These are phyloP conservation scores for Kickxella alabastrina DNA, from an alignment of 192 early-diverging fungal species.

Conservation along the genomic window DNA sequence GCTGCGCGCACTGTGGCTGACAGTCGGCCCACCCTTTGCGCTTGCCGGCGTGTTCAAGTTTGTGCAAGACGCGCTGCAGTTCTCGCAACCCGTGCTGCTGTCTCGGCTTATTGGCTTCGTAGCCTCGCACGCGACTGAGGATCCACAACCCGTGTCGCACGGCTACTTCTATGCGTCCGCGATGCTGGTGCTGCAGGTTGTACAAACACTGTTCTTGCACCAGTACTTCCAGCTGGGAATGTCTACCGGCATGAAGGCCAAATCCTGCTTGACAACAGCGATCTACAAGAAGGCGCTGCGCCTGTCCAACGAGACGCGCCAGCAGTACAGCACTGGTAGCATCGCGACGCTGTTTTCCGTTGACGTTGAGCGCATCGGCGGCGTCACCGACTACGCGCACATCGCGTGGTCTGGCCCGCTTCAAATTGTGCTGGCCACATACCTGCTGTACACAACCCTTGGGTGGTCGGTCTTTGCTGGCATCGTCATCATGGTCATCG, in stretches of 20 bases:
- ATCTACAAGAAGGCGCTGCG: constrained; percentile 83
- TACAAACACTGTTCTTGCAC: constrained; percentile 78
- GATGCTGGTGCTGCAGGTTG: constrained; percentile 72
- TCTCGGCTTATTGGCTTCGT: constrained; percentile 65
- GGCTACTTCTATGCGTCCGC: constrained; percentile 76
- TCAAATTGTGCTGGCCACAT: constrained; percentile 72
- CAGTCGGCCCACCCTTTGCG: constrained; percentile 64
- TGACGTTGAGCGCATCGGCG: constrained; percentile 61
- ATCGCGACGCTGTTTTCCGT: constrained; percentile 67
- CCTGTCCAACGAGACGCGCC: constrained; percentile 75
- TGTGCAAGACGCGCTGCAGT: constrained; percentile 68
- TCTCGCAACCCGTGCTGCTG: constrained; percentile 78
- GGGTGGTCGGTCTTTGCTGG: constrained; percentile 82
- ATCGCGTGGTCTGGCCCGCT: constrained; percentile 72
- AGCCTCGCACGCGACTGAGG: constrained; percentile 18
- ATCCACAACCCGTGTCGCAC: constrained; percentile 60
- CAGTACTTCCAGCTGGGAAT: constrained; percentile 84
- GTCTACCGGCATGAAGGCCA: constrained; percentile 66
- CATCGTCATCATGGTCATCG: constrained; percentile 75
- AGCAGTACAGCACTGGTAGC: constrained; percentile 74
- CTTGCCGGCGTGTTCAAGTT: constrained; percentile 78
- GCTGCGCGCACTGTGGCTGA: constrained; percentile 55
- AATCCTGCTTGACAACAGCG: constrained; percentile 69
- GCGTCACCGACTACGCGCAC: constrained; percentile 67
- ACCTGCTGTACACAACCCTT: constrained; percentile 76